Evolutionary conservation across 768 basidiomycete genomes (phyloP).

Genomic region (Clitopilus hobsonii): DNA sequence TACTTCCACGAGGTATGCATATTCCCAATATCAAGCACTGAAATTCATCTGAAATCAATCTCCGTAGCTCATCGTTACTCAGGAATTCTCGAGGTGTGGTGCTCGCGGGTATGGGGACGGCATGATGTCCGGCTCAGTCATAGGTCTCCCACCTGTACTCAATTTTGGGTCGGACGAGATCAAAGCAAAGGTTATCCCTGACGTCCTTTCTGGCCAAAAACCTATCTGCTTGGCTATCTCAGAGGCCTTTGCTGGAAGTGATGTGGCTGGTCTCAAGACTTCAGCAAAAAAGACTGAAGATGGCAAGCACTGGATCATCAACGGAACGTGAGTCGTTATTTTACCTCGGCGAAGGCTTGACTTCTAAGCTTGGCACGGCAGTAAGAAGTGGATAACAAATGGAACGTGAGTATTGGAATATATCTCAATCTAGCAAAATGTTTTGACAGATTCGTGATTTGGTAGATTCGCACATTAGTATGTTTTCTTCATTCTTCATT

Average conservation of each 20-base stretch:
- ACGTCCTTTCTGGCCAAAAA: conserved; percentile 68
- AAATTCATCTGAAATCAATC: background rate
- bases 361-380: conserved; percentile 21
- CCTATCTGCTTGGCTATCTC: conserved; percentile 83
- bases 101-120: conserved; percentile 81
- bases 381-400: conserved; percentile 87
- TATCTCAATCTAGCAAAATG: too few relatives aligned
- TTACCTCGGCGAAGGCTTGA: conserved; percentile 2
- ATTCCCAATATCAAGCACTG: background rate
- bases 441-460: too few relatives aligned
- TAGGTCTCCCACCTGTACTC: conserved; percentile 80
- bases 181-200: conserved; percentile 52
- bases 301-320: conserved; percentile 78
- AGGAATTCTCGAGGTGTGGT: conserved; percentile 69
- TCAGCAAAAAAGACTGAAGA: conserved; percentile 74
- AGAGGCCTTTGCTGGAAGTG: conserved; percentile 84
- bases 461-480: conserved; percentile 40
- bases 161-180: conserved; percentile 70
- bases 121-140: conserved; percentile 69
- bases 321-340: conserved; percentile 40
- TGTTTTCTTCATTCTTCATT: conserved; percentile 10
- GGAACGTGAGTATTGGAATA: conserved; percentile 41
- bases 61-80: conserved; percentile 63
- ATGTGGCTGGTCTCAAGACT: conserved; percentile 72
- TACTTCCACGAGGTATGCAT: conserved; percentile 73